Evolutionary conservation across 176 grass and related monocot species (phyloP).

Genomic region (Themeda triandra): DNA sequence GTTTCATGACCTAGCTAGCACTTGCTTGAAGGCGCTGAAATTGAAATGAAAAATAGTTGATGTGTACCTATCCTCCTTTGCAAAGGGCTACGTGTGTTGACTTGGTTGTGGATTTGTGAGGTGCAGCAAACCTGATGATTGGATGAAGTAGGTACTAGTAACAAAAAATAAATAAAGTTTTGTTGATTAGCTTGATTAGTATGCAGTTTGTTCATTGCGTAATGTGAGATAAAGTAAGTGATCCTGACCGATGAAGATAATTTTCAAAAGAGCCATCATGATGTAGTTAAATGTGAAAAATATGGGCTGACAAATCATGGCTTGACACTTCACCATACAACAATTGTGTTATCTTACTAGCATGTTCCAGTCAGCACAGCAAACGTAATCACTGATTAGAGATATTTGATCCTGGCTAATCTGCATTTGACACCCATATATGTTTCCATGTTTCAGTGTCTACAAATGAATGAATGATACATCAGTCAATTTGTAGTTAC

Average conservation of each 20-base stretch:
- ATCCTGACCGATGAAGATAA: conserved; percentile 27
- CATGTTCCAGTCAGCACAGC: not conserved
- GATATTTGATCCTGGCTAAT: not conserved
- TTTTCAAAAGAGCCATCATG: not conserved
- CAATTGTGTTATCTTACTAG: not conserved
- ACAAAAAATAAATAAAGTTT: not conserved
- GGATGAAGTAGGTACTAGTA: not conserved
- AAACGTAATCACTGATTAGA: not conserved
- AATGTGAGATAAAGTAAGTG: conserved; percentile 10
- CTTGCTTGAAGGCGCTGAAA: conserved; percentile 6
- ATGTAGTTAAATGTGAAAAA: conserved; percentile 1
- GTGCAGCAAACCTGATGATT: not conserved
- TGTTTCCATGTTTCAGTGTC: not conserved
- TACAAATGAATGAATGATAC: not conserved
- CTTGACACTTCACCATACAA: not conserved
- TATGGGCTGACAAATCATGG: not conserved
- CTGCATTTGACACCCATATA: not conserved
- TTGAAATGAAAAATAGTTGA: conserved; percentile 12
- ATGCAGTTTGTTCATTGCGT: not conserved
- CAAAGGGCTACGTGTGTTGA: conserved; percentile 20
- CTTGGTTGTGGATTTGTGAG: not conserved
- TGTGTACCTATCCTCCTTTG: conserved; percentile 20
- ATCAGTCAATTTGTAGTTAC: not conserved
- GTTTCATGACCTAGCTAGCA: conserved; percentile 8
- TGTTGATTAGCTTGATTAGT: conserved; percentile 12